Evolutionary conservation across 331 rosid genomes (phyloP).

Genomic region (Acacia concinna): DNA sequence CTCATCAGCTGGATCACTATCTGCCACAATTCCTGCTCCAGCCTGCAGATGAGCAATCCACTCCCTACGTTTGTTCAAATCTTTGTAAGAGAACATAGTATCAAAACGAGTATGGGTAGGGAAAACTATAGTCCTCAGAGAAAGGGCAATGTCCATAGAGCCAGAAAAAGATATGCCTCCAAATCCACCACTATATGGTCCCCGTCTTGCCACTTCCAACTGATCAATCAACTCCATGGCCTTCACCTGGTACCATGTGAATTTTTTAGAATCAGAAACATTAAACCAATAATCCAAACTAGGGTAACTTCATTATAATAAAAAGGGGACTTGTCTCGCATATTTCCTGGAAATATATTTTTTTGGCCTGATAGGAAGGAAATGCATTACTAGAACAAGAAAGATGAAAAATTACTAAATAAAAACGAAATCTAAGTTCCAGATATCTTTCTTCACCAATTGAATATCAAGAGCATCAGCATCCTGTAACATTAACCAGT

Average conservation of each 20-base stretch:
- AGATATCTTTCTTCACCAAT: not conserved
- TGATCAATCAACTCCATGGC: conserved; percentile 96
- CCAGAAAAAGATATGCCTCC: conserved; percentile 89
- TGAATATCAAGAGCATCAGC: not conserved
- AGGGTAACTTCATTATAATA: not conserved
- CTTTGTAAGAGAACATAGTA: conserved; percentile 89
- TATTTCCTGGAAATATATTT: not conserved
- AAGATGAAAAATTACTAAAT: not conserved
- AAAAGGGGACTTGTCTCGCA: not conserved
- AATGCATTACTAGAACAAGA: not conserved
- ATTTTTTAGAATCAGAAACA: conserved; percentile 12
- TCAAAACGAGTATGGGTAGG: conserved; percentile 77
- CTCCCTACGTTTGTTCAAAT: conserved; percentile 65
- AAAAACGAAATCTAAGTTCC: not conserved
- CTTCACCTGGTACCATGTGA: conserved; percentile 63
- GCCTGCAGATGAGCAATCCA: conserved; percentile 96
- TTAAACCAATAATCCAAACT: conserved; percentile 6
- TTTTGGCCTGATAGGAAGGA: not conserved
- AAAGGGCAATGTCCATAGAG: conserved; percentile 89
- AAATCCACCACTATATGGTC: conserved; percentile 94
- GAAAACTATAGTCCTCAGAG: conserved; percentile 80
- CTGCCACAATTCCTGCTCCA: conserved; percentile 95
- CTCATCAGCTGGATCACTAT: conserved; percentile 88
- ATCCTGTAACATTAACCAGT: not conserved
- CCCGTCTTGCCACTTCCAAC: conserved; percentile 86